Evolutionary conservation across 2,329 filamentous ascomycete genomes (phyloP).

Genomic region (Diaporthe ilicicola): DNA sequence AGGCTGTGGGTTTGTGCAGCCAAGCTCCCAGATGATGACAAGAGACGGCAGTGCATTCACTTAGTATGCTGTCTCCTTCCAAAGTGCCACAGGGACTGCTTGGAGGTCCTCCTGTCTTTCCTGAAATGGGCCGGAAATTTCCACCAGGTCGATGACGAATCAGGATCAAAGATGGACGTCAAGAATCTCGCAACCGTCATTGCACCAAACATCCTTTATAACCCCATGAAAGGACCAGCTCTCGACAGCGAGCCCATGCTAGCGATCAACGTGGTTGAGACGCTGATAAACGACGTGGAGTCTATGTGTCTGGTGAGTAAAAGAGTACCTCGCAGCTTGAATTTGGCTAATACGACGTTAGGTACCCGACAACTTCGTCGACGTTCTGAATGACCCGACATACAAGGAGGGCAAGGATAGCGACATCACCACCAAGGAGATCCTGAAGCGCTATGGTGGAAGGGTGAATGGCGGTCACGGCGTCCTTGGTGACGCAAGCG

Average conservation of each 20-base stretch:
- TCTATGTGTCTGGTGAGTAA: slow-evolving; percentile 92
- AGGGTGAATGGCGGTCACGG: slow-evolving; percentile 53
- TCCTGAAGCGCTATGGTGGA: slow-evolving; percentile 90
- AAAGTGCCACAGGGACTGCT: slow-evolving; percentile 89
- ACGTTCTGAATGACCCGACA: slow-evolving; percentile 82
- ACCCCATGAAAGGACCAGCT: slow-evolving; percentile 68
- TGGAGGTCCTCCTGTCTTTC: slow-evolving; percentile 96
- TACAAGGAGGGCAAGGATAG: slow-evolving; percentile 66
- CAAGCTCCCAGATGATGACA: slow-evolving; percentile 84
- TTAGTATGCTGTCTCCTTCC: slow-evolving; percentile 91
- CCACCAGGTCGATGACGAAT: slow-evolving; percentile 95
- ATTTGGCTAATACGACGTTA: slow-evolving; percentile 50
- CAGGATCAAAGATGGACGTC: slow-evolving; percentile 98
- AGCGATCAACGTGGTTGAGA: slow-evolving; percentile 91
- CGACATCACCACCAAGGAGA: slow-evolving; percentile 96
- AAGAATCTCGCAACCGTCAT: slow-evolving; percentile 98
- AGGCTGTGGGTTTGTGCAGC: slow-evolving; percentile 89
- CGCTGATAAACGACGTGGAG: slow-evolving; percentile 91
- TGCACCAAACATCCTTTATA: slow-evolving; percentile 91
- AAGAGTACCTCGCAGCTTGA: not conserved
- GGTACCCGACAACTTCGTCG: slow-evolving; percentile 93
- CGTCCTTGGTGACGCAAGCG: slow-evolving; percentile 68
- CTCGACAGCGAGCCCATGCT: slow-evolving; percentile 90
- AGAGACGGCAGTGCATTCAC: slow-evolving; percentile 85
- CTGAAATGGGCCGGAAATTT: slow-evolving; percentile 98